Evolutionary conservation across 768 basidiomycete species (phyloP).

Genomic region (Daedaleopsis sinensis): DNA sequence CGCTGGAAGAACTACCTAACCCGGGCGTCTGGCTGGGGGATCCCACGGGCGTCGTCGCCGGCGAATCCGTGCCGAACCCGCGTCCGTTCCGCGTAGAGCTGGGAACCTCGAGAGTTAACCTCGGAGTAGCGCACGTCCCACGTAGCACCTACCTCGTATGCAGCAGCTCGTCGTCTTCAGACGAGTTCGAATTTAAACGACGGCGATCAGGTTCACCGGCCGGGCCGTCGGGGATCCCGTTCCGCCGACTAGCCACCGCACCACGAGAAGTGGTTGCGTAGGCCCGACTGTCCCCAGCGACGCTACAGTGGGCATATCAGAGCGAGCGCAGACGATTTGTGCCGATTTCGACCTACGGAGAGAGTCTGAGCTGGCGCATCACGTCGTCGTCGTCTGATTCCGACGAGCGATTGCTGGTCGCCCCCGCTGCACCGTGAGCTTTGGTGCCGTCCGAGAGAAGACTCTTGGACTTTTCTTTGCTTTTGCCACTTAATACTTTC

Average conservation of each 20-base stretch:
- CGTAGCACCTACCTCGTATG: background rate
- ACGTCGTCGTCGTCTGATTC: constrained; percentile 2
- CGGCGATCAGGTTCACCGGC: background rate
- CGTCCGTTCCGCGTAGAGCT: background rate
- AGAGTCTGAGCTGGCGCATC: background rate
- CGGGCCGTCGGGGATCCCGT: constrained; percentile 1
- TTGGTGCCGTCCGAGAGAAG: background rate
- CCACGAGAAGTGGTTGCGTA: background rate
- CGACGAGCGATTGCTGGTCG: background rate
- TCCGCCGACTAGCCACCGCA: background rate
- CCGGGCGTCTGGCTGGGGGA: background rate
- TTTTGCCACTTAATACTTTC: background rate
- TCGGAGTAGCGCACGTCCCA: background rate
- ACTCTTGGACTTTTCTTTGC: background rate
- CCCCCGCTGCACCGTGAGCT: background rate
- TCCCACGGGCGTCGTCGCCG: constrained; percentile 2
- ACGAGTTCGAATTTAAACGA: background rate
- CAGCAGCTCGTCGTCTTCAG: background rate
- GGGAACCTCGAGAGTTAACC: background rate
- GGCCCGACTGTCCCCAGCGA: background rate
- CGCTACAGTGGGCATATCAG: background rate
- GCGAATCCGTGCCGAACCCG: background rate
- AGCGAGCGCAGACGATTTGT: too few species aligned
- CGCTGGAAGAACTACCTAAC: background rate
- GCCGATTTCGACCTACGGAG: background rate